Conservation (phyloP, 208 protist species). For the Acanthamoeba royreba region DNA sequence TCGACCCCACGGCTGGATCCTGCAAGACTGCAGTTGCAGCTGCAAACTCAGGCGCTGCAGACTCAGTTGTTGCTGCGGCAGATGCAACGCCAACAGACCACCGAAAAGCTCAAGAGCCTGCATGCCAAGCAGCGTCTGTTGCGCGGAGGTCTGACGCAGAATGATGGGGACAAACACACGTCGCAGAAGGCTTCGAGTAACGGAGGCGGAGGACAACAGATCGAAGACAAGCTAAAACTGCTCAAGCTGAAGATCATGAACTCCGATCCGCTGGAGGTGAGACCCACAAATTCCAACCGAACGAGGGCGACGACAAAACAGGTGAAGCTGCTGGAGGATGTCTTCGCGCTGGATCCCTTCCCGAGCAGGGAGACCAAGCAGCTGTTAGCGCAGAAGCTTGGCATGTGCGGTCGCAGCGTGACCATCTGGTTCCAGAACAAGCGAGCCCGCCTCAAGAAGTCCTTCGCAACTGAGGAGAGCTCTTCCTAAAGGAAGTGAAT, state of each 20-base stretch:
- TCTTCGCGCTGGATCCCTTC: conserved; percentile 19
- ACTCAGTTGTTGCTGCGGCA: not conserved
- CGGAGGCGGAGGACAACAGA: not conserved
- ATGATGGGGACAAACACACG: not conserved
- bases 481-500: not conserved
- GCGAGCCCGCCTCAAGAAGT: conserved; percentile 11
- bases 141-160: not conserved
- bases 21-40: not conserved
- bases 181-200: not conserved
- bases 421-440: conserved; percentile 45
- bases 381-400: conserved; percentile 9
- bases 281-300: not conserved
- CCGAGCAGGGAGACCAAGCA: not conserved
- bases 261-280: not conserved
- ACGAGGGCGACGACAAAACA: not conserved
- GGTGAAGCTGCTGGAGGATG: not conserved
- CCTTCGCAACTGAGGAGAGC: no score
- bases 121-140: not conserved
- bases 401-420: not conserved
- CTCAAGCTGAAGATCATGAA: not conserved
- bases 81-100: not conserved
- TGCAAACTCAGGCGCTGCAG: not conserved
- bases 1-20: no score
- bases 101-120: not conserved
- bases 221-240: not conserved